These are phyloP conservation scores for Sugiyamaella xylanicola DNA, from an alignment of 1,139 yeast genomes.

Conservation along the genomic window DNA sequence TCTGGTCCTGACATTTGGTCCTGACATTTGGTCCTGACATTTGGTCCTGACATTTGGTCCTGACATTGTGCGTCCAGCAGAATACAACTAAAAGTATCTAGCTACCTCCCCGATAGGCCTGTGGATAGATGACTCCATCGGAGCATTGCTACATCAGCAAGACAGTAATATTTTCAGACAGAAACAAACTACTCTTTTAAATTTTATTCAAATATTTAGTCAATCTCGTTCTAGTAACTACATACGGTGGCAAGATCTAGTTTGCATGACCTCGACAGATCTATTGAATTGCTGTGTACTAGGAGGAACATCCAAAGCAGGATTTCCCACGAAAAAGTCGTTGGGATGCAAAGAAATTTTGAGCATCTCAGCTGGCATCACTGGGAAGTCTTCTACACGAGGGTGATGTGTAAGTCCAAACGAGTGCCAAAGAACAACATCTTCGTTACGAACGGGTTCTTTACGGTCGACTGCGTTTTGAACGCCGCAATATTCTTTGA, in stretches of 20 bases:
- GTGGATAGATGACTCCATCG: no score
- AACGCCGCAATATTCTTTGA: constrained; percentile 62
- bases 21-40: no score
- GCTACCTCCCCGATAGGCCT: no score
- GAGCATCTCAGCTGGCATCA: constrained; percentile 79
- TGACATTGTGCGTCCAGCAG: no score
- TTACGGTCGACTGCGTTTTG: constrained; percentile 64
- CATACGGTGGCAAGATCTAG: constrained; percentile 39
- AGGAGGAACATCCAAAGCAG: constrained; percentile 81
- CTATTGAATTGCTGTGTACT: constrained; percentile 72
- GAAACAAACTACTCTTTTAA: not conserved
- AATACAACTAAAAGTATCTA: no score
- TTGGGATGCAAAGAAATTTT: constrained; percentile 70
- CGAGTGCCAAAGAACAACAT: constrained; percentile 85
- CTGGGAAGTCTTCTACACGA: constrained; percentile 89
- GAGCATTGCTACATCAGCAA: no score
- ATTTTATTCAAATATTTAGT: no score
- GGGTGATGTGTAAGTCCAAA: constrained; percentile 87
- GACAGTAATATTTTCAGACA: not conserved
- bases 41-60: no score
- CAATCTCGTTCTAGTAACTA: not conserved
- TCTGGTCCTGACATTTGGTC: no score
- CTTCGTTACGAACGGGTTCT: constrained; percentile 77
- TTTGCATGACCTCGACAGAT: constrained; percentile 52
- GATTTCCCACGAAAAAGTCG: constrained; percentile 80